phyloP scores from a whole-genome alignment of 495 filamentous ascomycete species.

The Neurospora sp. region DNA sequence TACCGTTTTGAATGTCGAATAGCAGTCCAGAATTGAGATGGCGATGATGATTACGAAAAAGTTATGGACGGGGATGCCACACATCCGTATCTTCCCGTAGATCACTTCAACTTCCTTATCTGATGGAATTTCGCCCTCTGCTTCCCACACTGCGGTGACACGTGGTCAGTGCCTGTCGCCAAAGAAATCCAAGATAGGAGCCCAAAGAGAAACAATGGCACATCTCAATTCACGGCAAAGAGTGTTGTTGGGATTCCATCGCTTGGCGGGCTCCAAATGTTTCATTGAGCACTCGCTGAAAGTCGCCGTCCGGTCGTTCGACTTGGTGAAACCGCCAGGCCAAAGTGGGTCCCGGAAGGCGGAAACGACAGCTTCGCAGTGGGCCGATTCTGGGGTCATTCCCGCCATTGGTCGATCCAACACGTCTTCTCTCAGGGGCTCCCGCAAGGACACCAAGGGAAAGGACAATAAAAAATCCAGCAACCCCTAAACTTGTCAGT shows the following conservation, averaged over 20 bases:
- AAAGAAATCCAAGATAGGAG: not conserved
- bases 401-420: slow-evolving; percentile 3
- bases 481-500: slow-evolving; percentile 8
- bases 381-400: slow-evolving; percentile 23
- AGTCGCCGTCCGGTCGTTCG: not conserved
- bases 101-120: not conserved
- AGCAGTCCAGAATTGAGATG: not conserved
- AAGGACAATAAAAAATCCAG: slow-evolving; percentile 15
- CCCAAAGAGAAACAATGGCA: not conserved
- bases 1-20: too few species aligned
- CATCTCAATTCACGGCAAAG: not conserved
- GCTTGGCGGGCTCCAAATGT: not conserved
- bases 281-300: not conserved
- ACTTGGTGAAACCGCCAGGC: not conserved
- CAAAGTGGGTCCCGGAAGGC: slow-evolving; percentile 14
- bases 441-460: not conserved
- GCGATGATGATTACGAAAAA: not conserved
- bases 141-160: not conserved
- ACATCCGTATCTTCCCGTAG: not conserved
- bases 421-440: slow-evolving; percentile 3
- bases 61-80: not conserved
- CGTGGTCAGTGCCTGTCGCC: not conserved
- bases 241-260: not conserved
- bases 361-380: slow-evolving; percentile 14
- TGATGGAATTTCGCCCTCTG: not conserved